Conservation (phyloP, 192 early-diverging fungal species). For the Dissophora ornata region DNA sequence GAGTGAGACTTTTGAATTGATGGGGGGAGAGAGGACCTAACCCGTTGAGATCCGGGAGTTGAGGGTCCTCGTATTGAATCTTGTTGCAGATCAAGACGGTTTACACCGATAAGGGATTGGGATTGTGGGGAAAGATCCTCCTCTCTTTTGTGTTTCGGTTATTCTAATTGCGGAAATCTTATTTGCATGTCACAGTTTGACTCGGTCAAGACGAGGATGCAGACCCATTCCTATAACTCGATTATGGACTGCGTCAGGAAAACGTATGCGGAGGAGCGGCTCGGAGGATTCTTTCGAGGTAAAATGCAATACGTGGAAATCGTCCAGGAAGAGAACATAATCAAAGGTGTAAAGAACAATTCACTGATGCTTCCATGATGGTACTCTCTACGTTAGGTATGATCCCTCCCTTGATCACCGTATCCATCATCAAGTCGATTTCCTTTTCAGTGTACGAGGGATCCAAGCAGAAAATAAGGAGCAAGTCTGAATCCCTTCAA, state of each 20-base stretch:
- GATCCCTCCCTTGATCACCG: conserved; percentile 83
- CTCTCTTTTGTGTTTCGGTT: too few species aligned
- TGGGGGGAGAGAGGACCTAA: neutral
- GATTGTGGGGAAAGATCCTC: too few species aligned
- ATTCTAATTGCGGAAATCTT: too few species aligned
- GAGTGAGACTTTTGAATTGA: too few species aligned
- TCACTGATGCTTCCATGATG: too few species aligned
- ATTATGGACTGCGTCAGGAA: conserved; percentile 79
- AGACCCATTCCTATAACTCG: conserved; percentile 88
- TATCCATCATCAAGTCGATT: conserved; percentile 88
- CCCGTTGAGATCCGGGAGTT: too few species aligned
- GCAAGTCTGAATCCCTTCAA: conserved; percentile 37
- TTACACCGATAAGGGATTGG: too few species aligned
- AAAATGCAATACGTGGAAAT: too few species aligned
- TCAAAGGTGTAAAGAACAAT: too few species aligned
- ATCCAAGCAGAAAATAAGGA: conserved; percentile 68
- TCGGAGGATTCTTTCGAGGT: conserved; percentile 90
- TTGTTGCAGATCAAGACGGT: too few species aligned
- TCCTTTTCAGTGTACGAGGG: conserved; percentile 91
- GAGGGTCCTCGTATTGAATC: too few species aligned
- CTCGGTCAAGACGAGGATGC: conserved; percentile 97
- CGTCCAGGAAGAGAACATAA: neutral
- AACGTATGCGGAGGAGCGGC: conserved; percentile 84
- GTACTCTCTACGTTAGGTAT: conserved; percentile 55
- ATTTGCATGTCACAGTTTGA: conserved; percentile 88